Percentiles rank a stretch among this genome's conserved stretches.
Evolutionary conservation across 225 moss, liverwort and hornwort genomes (phyloP).

Genomic region (Polytrichum commune): DNA sequence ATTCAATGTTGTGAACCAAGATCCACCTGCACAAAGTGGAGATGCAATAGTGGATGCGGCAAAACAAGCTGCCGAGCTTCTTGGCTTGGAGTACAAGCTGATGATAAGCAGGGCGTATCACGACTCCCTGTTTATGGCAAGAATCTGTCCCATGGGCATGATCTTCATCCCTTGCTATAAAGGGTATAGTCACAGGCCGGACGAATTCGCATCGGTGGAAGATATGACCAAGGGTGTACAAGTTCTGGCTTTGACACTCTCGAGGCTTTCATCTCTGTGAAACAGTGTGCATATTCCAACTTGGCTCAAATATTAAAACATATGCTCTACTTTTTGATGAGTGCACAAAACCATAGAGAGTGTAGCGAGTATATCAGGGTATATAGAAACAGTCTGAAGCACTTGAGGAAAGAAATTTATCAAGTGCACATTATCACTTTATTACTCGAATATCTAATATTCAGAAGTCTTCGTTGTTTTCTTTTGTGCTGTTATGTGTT

Average conservation of each 20-base stretch:
- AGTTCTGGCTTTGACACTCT: conserved; percentile 77
- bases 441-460: too few relatives aligned
- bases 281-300: background rate
- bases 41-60: conserved; percentile 61
- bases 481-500: too few relatives aligned
- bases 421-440: too few relatives aligned
- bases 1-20: conserved; percentile 92
- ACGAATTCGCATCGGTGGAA: conserved; percentile 71
- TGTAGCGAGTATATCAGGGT: too few relatives aligned
- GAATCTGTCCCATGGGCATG: conserved; percentile 85
- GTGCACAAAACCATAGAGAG: too few relatives aligned
- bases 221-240: conserved; percentile 89
- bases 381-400: too few relatives aligned
- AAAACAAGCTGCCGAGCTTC: conserved; percentile 47
- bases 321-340: too few relatives aligned
- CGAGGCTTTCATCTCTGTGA: conserved; percentile 60
- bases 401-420: too few relatives aligned
- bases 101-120: conserved; percentile 98
- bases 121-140: conserved; percentile 92
- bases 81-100: conserved; percentile 64
- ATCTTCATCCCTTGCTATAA: conserved; percentile 93
- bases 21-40: conserved; percentile 80
- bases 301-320: too few relatives aligned
- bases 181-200: conserved; percentile 93
- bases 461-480: too few relatives aligned